These are phyloP conservation scores for Termitomyces sp. DNA, from an alignment of 768 basidiomycete species.

Conservation along the genomic window DNA sequence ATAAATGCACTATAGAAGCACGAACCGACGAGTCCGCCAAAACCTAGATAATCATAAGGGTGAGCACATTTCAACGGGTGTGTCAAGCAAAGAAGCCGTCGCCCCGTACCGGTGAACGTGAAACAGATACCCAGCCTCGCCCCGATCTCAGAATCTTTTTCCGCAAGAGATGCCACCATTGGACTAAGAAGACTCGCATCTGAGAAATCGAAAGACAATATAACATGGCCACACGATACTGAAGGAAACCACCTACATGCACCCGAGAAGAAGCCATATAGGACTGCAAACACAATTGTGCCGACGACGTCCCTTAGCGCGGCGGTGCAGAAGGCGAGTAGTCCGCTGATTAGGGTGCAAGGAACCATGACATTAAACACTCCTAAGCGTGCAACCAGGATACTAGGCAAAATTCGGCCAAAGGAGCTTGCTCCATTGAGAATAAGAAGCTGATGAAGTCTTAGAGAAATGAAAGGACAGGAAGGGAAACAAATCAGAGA, in stretches of 20 bases:
- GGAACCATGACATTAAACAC: slow-evolving; percentile 32
- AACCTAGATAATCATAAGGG: slow-evolving; percentile 24
- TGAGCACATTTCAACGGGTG: background rate
- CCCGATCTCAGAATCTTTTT: slow-evolving; percentile 51
- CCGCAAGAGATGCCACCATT: slow-evolving; percentile 42
- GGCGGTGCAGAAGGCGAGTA: slow-evolving; percentile 36
- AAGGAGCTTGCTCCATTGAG: slow-evolving; percentile 47
- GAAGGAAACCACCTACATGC: slow-evolving; percentile 25
- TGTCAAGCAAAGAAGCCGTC: background rate
- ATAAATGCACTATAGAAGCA: background rate
- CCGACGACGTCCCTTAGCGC: slow-evolving; percentile 26
- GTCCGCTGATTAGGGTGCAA: slow-evolving; percentile 22
- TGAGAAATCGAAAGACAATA: slow-evolving; percentile 8
- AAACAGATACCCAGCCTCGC: slow-evolving; percentile 52
- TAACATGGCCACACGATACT: background rate
- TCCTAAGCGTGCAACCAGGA: slow-evolving; percentile 29
- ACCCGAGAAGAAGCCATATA: slow-evolving; percentile 45
- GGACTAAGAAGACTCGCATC: slow-evolving; percentile 44
- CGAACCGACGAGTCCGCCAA: slow-evolving; percentile 41
- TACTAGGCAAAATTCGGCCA: slow-evolving; percentile 35
- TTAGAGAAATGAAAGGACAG: background rate
- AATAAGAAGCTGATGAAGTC: slow-evolving; percentile 42
- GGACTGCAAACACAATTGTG: slow-evolving; percentile 31
- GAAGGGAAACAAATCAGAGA: background rate
- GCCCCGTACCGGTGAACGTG: slow-evolving; percentile 20